phyloP scores from a whole-genome alignment of 73 alveolate species.

The Paramecium pentaurelia region DNA sequence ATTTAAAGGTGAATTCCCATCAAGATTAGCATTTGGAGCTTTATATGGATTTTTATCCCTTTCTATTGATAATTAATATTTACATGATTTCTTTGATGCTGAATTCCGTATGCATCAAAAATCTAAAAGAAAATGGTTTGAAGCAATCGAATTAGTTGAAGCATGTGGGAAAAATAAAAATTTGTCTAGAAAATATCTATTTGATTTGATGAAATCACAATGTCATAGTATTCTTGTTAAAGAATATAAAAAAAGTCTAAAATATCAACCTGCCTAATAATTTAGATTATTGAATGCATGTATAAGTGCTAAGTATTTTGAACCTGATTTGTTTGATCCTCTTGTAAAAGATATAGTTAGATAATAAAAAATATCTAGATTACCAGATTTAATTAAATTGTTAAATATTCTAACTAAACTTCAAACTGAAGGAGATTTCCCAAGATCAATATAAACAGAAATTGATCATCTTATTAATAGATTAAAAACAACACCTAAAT shows the following conservation, averaged over 20 bases:
- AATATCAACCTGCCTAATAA: neutral
- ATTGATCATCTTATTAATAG: neutral
- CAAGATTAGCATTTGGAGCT: constrained; percentile 37
- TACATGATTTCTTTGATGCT: constrained; percentile 12
- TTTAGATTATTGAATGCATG: neutral
- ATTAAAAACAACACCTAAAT: neutral
- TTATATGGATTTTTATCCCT: neutral
- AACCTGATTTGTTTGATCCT: constrained; percentile 1
- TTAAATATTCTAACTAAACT: neutral
- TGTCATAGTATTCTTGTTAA: neutral
- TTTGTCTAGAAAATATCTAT: neutral
- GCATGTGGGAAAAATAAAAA: constrained; percentile 27
- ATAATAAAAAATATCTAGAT: neutral
- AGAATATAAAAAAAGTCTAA: neutral
- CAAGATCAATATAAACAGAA: neutral
- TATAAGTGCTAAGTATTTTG: constrained; percentile 25
- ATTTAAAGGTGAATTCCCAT: constrained; percentile 10
- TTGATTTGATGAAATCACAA: neutral
- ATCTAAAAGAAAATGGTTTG: neutral
- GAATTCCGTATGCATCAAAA: neutral
- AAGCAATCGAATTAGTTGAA: neutral
- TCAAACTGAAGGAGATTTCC: neutral
- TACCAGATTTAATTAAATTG: neutral
- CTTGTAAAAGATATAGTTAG: neutral
- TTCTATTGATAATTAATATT: neutral